A percentile compares a stretch with the other conserved stretches of the same genome.
These are phyloP conservation scores for Phialocephala subalpina DNA, from an alignment of 2,329 filamentous ascomycete genomes.

Conservation along the genomic window DNA sequence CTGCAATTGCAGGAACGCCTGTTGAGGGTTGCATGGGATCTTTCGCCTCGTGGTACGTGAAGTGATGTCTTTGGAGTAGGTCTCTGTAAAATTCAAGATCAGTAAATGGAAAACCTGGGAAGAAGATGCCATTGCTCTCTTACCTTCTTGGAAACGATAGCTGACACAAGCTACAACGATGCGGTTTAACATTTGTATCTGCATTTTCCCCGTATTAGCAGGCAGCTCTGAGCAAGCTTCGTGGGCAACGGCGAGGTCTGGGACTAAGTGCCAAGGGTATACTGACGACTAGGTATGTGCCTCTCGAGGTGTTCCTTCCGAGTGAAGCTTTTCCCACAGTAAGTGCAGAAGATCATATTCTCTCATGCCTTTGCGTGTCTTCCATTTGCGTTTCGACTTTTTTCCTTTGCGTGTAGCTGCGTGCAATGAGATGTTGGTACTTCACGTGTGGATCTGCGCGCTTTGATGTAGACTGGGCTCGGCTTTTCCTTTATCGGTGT, in stretches of 20 bases:
- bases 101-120: constrained; percentile 19
- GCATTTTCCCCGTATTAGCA: constrained; percentile 22
- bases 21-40: constrained; percentile 56
- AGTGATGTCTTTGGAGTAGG: constrained; percentile 58
- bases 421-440: constrained; percentile 3
- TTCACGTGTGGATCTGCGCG: constrained; percentile 2
- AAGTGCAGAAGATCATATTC: constrained; percentile 57
- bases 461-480: constrained; percentile 2
- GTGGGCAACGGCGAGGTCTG: constrained; percentile 7
- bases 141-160: constrained; percentile 59
- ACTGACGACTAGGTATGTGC: constrained; percentile 60
- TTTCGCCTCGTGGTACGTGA: constrained; percentile 59
- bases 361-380: constrained; percentile 8
- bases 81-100: constrained; percentile 47
- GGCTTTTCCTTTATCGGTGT: constrained; percentile 4
- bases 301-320: constrained; percentile 65
- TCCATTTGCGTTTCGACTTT: constrained; percentile 6
- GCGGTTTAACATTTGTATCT: constrained; percentile 65
- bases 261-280: background rate
- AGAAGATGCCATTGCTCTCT: constrained; percentile 24
- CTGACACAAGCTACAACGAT: constrained; percentile 57
- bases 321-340: constrained; percentile 62
- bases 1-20: constrained; percentile 51
- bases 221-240: background rate
- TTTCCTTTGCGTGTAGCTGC: too few species aligned